phyloP scores from a whole-genome alignment of 2,329 filamentous ascomycete species.

The Westerdykella ornata region DNA sequence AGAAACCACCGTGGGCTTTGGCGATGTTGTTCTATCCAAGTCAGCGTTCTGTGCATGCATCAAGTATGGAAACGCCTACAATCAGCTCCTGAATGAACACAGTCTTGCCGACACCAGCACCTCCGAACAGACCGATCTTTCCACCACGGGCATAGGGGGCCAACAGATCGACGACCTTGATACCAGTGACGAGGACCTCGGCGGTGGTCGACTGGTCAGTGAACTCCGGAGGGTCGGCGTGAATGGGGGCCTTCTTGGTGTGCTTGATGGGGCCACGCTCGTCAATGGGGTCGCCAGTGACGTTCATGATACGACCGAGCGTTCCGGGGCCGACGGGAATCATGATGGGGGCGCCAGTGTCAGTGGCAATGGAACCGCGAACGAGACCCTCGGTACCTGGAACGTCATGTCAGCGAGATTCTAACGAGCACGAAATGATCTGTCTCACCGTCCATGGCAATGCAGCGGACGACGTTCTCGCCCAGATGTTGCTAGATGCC shows the following conservation, averaged over 20 bases:
- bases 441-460: conserved; percentile 97
- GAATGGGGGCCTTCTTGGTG: conserved; percentile 80
- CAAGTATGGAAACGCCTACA: conserved; percentile 43
- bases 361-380: conserved; percentile 75
- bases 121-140: conserved; percentile 99
- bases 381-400: conserved; percentile 98
- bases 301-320: conserved; percentile 99
- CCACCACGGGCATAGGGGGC: conserved; percentile 99
- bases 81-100: conserved; percentile 99
- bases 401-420: conserved; percentile 17
- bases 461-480: conserved; percentile 97
- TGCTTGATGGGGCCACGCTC: conserved; percentile 98
- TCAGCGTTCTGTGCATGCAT: conserved; percentile 17
- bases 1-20: conserved; percentile 99
- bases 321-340: conserved; percentile 91
- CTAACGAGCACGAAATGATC: background rate
- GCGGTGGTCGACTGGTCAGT: conserved; percentile 91
- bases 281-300: conserved; percentile 99
- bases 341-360: conserved; percentile 92
- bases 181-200: conserved; percentile 96
- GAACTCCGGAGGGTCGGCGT: conserved; percentile 89
- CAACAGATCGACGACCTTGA: conserved; percentile 99
- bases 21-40: conserved; percentile 87
- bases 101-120: conserved; percentile 99
- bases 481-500: conserved; percentile 86